Base-by-base conservation (phyloP, 2,329 filamentous ascomycete species). In the Nectriaceae sp. region DNA sequence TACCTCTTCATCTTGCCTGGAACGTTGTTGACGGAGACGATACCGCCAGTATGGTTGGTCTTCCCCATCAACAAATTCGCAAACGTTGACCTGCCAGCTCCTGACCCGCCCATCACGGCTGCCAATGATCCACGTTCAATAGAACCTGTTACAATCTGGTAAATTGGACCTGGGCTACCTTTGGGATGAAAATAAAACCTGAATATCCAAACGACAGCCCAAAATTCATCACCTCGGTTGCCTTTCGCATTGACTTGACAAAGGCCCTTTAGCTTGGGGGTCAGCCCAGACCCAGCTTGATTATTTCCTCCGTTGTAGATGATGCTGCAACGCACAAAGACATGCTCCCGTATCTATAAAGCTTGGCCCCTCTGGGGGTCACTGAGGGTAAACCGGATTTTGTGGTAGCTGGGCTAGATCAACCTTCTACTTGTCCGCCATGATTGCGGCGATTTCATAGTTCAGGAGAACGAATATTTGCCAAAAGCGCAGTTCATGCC, bases 1-100 rank as follows among this genome's bases (percentile, higher is more conserved):
- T 80, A 83, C 36, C 69, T 67, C 57, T 71, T 71, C 65, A 79
- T 70, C 52, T 72, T 72, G 11, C 74, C 71, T 0, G 74, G 68
- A 4, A 69, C 66, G n/a, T 75, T 75, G 52, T 83, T 84, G 53
- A 83, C 72, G 40, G 74, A 76, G 21, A 80, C 75, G 1, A 68
- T 55, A 3, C 80, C 80, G 1, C 70, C 68, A 1, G 77, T 83
- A 49, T 77, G 72, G 26, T 66, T 71, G 1, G 68, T 71, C 63
- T 83, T 83, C 11, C 80, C 80, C 79, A 83, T 83, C n/a, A 83
- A 70, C 21, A 82, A 76, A 47, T 83, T 83, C 24, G 83, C 71
- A 50, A 84, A 82, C 0, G 80, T 83, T 16, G 76, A 78, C 61
- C 83, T 83, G 22, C 80, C 80, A 1, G 79, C 79, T n/a, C 80